Evolutionary conservation across 2,329 filamentous ascomycete genomes (phyloP), one percentile per base, ranked within the genome.

Genomic region (Xylariaceae sp.): DNA sequence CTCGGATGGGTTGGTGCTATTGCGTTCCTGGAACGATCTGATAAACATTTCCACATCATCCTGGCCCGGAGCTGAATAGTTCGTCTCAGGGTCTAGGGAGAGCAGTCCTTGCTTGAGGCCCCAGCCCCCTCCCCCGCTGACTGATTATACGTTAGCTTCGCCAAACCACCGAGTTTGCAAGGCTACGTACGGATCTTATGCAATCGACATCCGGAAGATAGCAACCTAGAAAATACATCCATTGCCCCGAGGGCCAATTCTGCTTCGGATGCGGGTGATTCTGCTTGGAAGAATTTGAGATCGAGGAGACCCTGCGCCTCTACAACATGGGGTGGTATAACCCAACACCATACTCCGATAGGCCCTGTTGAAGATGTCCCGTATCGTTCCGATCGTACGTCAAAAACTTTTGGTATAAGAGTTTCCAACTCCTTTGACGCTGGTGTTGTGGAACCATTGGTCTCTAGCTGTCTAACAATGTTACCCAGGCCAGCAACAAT

Each of bases 111-210:
- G 86, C 70, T 93, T 95, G 53, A 83, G 78, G 16, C 91, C 91
- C 91, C 91, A 96, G 19, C 91, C 91, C 42, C 91, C 91, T 44
- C 91, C 91, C 3, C 91, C 91, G 66, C 89, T 92, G 60, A 93
- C 83, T 81, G 77, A 73, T 50, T 29, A 26, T 43, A 14, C 12
- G 45, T 60, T 65, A 68, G 63, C 53, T 57, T 54, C 44, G 48
- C 48, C 51, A 61, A 54, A 65, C 3, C n/a, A 40, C 66, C 46
- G 62, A 62, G 7, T 45, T 37, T 48, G 37, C 20, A 19, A 21
- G 21, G 20, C 21, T 16, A 73, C 77, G 66, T 69, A 81, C 79
- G 65, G 10, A 81, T 75, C 55, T 73, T 74, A 52, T 81, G 79
- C 14, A 83, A 52, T 10, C 77, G 76, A 29, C 79, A 78, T 1